A percentile compares a stretch with the other conserved stretches of the same genome.
These are phyloP conservation scores for Candida multigemmis DNA, from an alignment of 805 yeast genomes.

Conservation along the genomic window DNA sequence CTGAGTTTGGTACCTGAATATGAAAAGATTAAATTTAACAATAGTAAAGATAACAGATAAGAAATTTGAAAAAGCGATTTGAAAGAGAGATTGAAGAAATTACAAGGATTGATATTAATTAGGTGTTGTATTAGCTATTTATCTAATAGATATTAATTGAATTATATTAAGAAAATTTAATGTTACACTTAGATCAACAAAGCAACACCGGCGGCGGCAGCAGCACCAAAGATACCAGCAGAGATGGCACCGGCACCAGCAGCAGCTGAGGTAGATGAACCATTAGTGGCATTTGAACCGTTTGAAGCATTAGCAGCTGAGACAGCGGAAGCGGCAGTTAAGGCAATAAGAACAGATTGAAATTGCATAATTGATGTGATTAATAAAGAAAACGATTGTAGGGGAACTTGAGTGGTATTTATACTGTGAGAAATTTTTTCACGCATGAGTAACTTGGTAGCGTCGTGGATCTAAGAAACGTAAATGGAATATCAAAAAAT, in stretches of 20 bases:
- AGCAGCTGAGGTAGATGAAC: slow-evolving; percentile 8
- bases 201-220: slow-evolving; percentile 27
- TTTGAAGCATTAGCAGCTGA: slow-evolving; percentile 23
- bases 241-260: slow-evolving; percentile 15
- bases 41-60: no score
- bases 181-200: slow-evolving; percentile 21
- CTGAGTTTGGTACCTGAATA: no score
- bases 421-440: slow-evolving; percentile 1
- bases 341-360: slow-evolving; percentile 25
- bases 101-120: no score
- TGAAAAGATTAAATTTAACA: no score
- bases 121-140: no score
- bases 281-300: slow-evolving; percentile 13
- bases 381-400: not conserved
- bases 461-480: no score
- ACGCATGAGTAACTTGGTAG: no score
- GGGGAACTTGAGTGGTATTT: slow-evolving; percentile 1
- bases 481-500: no score
- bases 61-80: no score
- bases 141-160: no score
- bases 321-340: slow-evolving; percentile 28
- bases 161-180: no score
- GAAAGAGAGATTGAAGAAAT: no score
- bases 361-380: slow-evolving; percentile 24
- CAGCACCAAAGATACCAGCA: slow-evolving; percentile 24